Evolutionary conservation across 345 rosid genomes (phyloP).

Genomic region (Lepidium aucheri): DNA sequence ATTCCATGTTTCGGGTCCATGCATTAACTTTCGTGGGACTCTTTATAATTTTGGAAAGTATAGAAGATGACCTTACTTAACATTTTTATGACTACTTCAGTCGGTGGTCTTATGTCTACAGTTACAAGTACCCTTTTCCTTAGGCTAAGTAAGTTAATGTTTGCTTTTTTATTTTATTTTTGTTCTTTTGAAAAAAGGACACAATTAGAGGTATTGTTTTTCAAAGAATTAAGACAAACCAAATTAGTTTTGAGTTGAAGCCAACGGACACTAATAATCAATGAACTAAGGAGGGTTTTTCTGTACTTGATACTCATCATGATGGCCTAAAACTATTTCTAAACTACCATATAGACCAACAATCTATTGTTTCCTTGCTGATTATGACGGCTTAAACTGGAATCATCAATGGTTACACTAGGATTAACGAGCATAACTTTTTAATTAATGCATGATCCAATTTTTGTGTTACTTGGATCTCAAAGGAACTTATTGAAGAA

Average conservation of each 20-base stretch:
- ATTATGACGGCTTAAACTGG: neutral
- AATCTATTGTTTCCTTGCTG: neutral
- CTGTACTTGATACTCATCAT: neutral
- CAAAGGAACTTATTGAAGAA: neutral
- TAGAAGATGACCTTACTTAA: too few species aligned
- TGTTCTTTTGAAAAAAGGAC: neutral
- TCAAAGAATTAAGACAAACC: neutral
- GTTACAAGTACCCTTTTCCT: slow-evolving; percentile 6
- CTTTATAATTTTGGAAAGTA: too few species aligned
- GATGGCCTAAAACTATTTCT: neutral
- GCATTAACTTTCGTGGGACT: neutral
- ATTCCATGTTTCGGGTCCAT: neutral
- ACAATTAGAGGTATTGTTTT: neutral
- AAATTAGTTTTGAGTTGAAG: neutral
- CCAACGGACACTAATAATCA: neutral
- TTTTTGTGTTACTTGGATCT: neutral
- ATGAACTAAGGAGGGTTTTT: neutral
- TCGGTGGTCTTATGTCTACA: neutral
- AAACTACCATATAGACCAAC: neutral
- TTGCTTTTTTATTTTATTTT: neutral
- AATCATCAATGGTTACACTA: neutral
- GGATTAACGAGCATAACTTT: neutral
- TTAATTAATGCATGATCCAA: neutral
- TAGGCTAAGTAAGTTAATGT: neutral
- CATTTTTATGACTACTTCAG: neutral